Percentiles rank a stretch among this genome's conserved stretches.
Evolutionary conservation across 2,329 filamentous ascomycete species (phyloP).

Genomic region (Fusarium denticulatum): DNA sequence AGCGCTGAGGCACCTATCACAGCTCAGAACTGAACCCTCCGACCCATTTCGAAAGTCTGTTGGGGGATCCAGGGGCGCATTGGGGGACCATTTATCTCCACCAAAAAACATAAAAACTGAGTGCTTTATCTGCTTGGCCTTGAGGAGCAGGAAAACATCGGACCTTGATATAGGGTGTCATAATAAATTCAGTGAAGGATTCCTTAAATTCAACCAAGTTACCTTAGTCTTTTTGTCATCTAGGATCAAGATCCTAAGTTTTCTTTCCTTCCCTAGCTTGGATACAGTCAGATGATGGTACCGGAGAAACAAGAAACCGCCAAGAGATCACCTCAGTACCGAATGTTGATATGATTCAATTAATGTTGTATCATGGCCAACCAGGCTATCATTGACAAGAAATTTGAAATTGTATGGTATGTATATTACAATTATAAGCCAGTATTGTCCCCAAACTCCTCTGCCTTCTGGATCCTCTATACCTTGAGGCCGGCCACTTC

Average conservation of each 20-base stretch:
- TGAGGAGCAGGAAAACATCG: too few species aligned
- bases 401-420: conserved; percentile 25
- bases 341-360: neutral
- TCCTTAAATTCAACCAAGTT: too few species aligned
- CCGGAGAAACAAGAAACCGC: conserved; percentile 34
- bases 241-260: too few species aligned
- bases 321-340: neutral
- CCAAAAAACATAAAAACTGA: conserved; percentile 9
- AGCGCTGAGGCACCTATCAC: conserved; percentile 22
- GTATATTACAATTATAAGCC: conserved; percentile 46
- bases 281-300: neutral
- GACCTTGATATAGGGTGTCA: too few species aligned
- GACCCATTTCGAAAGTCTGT: conserved; percentile 40
- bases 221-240: too few species aligned
- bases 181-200: too few species aligned
- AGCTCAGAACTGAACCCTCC: conserved; percentile 9
- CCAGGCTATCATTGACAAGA: conserved; percentile 9
- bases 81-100: conserved; percentile 38
- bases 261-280: too few species aligned
- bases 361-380: neutral
- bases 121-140: conserved; percentile 7
- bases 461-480: conserved; percentile 33
- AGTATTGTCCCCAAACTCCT: conserved; percentile 36
- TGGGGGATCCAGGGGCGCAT: conserved; percentile 39
- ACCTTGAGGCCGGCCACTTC: conserved; percentile 25